Conservation (phyloP, 495 filamentous ascomycete genomes). For the Penicillium odoratum region DNA sequence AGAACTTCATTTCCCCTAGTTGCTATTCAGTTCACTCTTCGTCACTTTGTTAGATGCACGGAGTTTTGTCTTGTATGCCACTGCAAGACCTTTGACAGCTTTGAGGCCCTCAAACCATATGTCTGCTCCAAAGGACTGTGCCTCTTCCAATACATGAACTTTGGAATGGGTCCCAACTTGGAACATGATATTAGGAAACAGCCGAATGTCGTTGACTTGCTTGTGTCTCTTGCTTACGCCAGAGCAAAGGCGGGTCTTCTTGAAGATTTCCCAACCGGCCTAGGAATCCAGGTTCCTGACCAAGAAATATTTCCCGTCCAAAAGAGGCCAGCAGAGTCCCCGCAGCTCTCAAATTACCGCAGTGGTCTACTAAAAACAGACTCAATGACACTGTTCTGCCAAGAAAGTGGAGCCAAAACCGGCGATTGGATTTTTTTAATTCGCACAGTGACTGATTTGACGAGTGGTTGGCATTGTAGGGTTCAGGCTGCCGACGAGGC, state of each 20-base stretch:
- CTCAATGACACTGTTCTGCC: constrained; percentile 46
- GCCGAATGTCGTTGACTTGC: constrained; percentile 81
- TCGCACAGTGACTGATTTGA: constrained; percentile 12
- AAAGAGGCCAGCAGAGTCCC: neutral
- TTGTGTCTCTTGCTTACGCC: constrained; percentile 79
- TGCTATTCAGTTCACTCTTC: constrained; percentile 78
- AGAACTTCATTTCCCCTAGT: constrained; percentile 65
- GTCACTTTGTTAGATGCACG: constrained; percentile 78
- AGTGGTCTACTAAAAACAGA: constrained; percentile 24
- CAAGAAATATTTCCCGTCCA: neutral
- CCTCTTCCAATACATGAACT: constrained; percentile 87
- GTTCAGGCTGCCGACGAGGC: constrained; percentile 15
- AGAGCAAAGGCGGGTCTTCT: constrained; percentile 49
- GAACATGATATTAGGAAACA: constrained; percentile 82
- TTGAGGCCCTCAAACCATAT: constrained; percentile 89
- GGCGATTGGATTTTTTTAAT: constrained; percentile 61
- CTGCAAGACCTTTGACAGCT: constrained; percentile 63
- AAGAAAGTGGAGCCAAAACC: constrained; percentile 31
- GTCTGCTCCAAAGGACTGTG: constrained; percentile 82
- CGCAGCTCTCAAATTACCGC: neutral
- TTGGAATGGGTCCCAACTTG: constrained; percentile 81
- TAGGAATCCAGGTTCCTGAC: constrained; percentile 66
- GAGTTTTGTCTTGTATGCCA: constrained; percentile 90
- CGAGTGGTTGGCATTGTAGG: constrained; percentile 18
- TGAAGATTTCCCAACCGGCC: constrained; percentile 65